These are phyloP conservation scores for Marvania coccoides DNA, from an alignment of 139 green algal species.

Conservation along the genomic window DNA sequence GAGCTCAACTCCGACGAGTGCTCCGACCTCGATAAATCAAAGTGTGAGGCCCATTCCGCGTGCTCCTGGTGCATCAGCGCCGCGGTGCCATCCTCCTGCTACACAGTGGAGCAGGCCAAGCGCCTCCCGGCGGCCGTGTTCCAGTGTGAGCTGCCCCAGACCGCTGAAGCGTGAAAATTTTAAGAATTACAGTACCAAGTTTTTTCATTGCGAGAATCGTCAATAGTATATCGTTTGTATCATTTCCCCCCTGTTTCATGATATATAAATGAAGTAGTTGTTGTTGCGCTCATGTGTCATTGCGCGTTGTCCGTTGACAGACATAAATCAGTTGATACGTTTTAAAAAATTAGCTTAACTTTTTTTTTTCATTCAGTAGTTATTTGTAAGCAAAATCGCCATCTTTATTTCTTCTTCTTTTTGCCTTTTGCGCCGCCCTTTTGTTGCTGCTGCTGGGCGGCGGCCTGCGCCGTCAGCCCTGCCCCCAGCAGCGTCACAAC, in stretches of 20 bases:
- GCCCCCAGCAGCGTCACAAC: background rate
- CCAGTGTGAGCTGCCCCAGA: slow-evolving; percentile 12
- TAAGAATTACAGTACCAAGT: too few relatives aligned
- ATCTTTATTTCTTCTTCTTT: background rate
- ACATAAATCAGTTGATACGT: too few relatives aligned
- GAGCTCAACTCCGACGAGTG: background rate
- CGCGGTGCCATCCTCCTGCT: slow-evolving; percentile 19
- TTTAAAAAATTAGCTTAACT: background rate
- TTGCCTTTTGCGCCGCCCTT: background rate
- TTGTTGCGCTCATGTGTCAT: too few relatives aligned
- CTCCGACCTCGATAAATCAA: background rate
- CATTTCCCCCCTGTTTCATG: too few relatives aligned
- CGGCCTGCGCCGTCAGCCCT: background rate
- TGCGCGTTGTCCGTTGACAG: too few relatives aligned
- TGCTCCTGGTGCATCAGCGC: slow-evolving; percentile 15
- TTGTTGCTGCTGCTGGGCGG: too few relatives aligned
- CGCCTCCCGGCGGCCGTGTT: slow-evolving; percentile 28
- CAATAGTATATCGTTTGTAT: too few relatives aligned
- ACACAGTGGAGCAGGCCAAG: slow-evolving; percentile 17
- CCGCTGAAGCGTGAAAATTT: background rate
- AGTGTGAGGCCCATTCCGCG: background rate
- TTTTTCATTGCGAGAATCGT: too few relatives aligned
- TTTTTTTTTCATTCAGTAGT: background rate
- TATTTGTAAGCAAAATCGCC: too few relatives aligned
- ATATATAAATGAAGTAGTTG: too few relatives aligned